phyloP scores from a whole-genome alignment of 805 yeast genomes.

The Kuraishia cidri region DNA sequence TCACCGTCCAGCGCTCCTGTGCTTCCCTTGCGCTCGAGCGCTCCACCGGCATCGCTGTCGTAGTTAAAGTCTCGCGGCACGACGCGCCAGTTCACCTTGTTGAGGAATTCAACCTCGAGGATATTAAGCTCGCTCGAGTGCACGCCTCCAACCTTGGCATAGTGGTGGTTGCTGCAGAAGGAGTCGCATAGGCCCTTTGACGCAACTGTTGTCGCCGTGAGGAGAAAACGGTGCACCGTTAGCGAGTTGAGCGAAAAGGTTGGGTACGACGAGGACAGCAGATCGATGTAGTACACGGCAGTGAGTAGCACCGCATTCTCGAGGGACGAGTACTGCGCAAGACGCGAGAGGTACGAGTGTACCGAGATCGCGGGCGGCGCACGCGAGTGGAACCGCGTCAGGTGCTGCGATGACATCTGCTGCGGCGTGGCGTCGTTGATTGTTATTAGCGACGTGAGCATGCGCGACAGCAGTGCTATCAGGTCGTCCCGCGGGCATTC shows the following conservation, averaged over 20 bases:
- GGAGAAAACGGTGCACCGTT: slow-evolving; percentile 85
- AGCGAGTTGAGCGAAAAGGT: slow-evolving; percentile 79
- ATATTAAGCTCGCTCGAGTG: slow-evolving; percentile 76
- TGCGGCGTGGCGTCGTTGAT: slow-evolving; percentile 49
- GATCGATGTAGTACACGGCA: slow-evolving; percentile 84
- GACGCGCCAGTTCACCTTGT: slow-evolving; percentile 70
- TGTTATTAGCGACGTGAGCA: slow-evolving; percentile 67
- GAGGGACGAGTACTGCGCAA: slow-evolving; percentile 76
- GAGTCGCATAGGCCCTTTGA: slow-evolving; percentile 90
- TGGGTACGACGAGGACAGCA: slow-evolving; percentile 69
- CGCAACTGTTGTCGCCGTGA: slow-evolving; percentile 87
- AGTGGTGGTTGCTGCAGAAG: slow-evolving; percentile 87
- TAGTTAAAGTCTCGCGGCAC: slow-evolving; percentile 44
- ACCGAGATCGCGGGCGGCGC: slow-evolving; percentile 86
- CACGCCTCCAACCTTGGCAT: slow-evolving; percentile 94
- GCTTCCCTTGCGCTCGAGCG: slow-evolving; percentile 7
- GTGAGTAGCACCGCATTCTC: slow-evolving; percentile 78
- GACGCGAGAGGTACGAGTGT: slow-evolving; percentile 63
- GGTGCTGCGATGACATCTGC: slow-evolving; percentile 24
- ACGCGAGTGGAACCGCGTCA: slow-evolving; percentile 90
- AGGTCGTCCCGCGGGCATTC: slow-evolving; percentile 65
- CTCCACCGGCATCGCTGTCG: slow-evolving; percentile 16
- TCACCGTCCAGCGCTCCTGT: slow-evolving; percentile 19
- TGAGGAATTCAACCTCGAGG: slow-evolving; percentile 80
- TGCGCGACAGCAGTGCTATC: slow-evolving; percentile 63